Conservation (phyloP, 805 yeast genomes). For the Nakazawaea anatomiae region DNA sequence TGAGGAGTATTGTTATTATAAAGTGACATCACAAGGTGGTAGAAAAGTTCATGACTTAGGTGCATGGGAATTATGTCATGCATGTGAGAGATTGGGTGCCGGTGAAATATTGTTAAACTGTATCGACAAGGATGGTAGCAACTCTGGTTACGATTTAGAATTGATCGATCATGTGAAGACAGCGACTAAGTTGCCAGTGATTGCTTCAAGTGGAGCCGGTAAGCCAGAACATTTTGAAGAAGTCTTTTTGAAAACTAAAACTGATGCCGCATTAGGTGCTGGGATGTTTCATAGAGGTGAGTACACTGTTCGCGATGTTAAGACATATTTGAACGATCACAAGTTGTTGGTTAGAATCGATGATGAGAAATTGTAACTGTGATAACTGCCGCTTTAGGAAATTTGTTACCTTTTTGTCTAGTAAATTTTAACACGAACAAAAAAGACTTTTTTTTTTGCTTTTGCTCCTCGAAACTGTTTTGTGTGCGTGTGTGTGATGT, state of each 20-base stretch:
- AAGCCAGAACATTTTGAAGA: conserved; percentile 84
- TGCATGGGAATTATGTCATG: conserved; percentile 80
- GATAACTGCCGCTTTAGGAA: neutral
- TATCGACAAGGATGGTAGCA: conserved; percentile 95
- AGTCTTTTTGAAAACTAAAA: conserved; percentile 72
- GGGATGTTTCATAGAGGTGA: conserved; percentile 98
- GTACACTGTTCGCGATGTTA: conserved; percentile 81
- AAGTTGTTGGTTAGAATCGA: conserved; percentile 77
- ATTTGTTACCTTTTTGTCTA: neutral
- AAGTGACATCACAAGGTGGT: conserved; percentile 96
- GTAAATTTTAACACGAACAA: no score
- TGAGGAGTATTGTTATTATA: conserved; percentile 86
- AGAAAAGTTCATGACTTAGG: conserved; percentile 85
- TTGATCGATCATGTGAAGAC: conserved; percentile 70
- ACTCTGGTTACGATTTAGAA: conserved; percentile 90
- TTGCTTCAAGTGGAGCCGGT: conserved; percentile 98
- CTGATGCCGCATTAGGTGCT: conserved; percentile 98
- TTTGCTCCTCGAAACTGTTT: neutral
- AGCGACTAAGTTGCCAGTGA: conserved; percentile 83
- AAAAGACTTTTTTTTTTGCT: neutral
- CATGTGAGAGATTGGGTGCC: conserved; percentile 91
- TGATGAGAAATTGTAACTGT: conserved; percentile 10
- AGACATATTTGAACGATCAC: conserved; percentile 49
- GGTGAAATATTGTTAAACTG: conserved; percentile 93
- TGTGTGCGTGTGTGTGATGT: neutral